A percentile compares a stretch with the other conserved stretches of the same genome.
These are phyloP conservation scores for Pseudophaeomoniella oleicola DNA, from an alignment of 2,329 filamentous ascomycete species.

Conservation along the genomic window DNA sequence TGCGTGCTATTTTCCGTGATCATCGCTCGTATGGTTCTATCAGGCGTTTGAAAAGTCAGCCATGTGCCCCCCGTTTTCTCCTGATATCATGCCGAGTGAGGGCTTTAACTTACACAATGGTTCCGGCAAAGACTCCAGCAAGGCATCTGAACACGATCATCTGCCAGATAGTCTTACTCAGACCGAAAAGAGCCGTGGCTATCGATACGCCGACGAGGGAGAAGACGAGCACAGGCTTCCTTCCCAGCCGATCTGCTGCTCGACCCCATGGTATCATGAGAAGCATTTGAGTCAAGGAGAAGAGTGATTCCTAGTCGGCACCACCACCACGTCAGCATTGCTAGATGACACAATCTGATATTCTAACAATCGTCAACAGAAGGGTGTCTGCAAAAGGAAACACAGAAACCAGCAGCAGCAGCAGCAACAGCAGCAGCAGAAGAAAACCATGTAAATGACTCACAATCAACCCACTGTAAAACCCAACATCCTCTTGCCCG, in stretches of 20 bases:
- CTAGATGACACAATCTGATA: too few species aligned
- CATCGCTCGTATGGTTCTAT: constrained; percentile 51
- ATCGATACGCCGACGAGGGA: constrained; percentile 50
- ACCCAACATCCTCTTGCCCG: constrained; percentile 53
- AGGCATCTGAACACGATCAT: constrained; percentile 61
- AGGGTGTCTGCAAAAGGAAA: too few species aligned
- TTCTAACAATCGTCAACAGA: too few species aligned
- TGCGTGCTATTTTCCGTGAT: constrained; percentile 57
- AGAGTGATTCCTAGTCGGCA: constrained; percentile 43
- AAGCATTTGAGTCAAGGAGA: constrained; percentile 61
- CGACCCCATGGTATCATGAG: constrained; percentile 66
- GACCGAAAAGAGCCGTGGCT: constrained; percentile 51
- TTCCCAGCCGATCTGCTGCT: constrained; percentile 51
- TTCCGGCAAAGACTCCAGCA: constrained; percentile 60
- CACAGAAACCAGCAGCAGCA: too few species aligned
- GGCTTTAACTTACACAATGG: constrained; percentile 35
- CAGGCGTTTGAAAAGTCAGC: background rate
- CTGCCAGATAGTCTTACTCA: constrained; percentile 52
- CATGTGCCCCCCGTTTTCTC: too few species aligned
- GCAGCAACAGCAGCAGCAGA: background rate
- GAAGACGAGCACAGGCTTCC: constrained; percentile 57
- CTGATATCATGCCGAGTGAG: too few species aligned
- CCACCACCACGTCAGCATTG: too few species aligned
- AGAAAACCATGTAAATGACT: too few species aligned
- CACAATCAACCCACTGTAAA: constrained; percentile 65